Base-by-base conservation (phyloP, 2,329 filamentous ascomycete species). In the Diaporthe eres region DNA sequence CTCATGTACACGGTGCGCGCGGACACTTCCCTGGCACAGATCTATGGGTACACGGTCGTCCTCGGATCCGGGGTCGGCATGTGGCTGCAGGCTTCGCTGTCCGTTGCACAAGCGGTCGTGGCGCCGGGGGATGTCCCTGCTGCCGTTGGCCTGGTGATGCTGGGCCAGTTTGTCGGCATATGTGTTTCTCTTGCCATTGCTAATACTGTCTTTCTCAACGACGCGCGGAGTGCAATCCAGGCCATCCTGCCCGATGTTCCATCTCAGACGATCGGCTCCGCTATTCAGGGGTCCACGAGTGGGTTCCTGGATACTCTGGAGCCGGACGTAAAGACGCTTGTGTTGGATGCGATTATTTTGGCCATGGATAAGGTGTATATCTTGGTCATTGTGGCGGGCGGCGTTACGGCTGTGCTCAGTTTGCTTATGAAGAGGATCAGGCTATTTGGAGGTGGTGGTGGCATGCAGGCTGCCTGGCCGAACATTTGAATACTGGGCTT, bases 41-140 rank as follows among this genome's bases (percentile, higher is more conserved):
- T 84, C 1, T 84, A 85, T 76, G 84, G 82, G 34, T 84, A 81
- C 57, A 79, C 75, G 9, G 80, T 86, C 17, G 78, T 89, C 13
- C 72, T 87, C 4, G 87, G 84, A 2, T 76, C 85, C 6, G 86
- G 87, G 4, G 80, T 80, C 4, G 86, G 86, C 4, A 80, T 78
- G 28, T 84, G 81, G 75, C 78, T 83, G 15, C 83, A 85, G 70
- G 83, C 84, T 4, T 80, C 80, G 2, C 85, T 84, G 74, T 78
- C 84, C 4, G 81, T 86, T 39, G 82, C 80, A 0, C 83, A 85
- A 65, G 78, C 82, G 0, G 81, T 82, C 9, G 84, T 84, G 7
- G 75, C 79, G 2, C 77, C 80, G 4, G 74, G 79, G 2, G 80
- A 84, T 15, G 79, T 85, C 8, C 72, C 83, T 2, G 78, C 81